Conservation (phyloP, 2,329 filamentous ascomycete genomes). For the Sporothrix schenckii region DNA sequence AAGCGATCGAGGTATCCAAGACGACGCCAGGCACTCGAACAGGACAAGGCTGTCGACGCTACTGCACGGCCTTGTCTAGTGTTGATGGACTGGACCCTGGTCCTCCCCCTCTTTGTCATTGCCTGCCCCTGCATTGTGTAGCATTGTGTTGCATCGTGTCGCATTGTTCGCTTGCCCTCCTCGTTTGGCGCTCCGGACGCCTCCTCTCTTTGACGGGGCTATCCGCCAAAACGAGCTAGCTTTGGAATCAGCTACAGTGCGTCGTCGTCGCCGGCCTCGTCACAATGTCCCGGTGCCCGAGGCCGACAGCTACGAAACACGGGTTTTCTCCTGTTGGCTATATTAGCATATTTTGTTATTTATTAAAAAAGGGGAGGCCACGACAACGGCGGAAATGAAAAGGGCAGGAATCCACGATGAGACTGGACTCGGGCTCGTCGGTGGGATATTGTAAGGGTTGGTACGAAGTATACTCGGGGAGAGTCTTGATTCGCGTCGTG, state of each 20-base stretch:
- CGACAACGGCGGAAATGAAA: neutral
- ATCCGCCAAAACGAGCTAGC: too few species aligned
- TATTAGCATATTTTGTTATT: neutral
- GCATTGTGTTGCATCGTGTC: neutral
- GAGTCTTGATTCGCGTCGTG: neutral
- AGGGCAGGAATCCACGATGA: slow-evolving; percentile 6
- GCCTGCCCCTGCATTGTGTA: slow-evolving; percentile 17
- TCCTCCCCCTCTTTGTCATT: neutral
- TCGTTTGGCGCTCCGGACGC: too few species aligned
- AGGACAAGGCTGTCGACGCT: slow-evolving; percentile 20
- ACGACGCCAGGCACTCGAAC: neutral
- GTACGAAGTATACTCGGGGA: neutral
- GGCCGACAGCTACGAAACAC: neutral
- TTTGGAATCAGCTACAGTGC: too few species aligned
- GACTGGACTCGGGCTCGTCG: neutral
- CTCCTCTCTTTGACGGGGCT: too few species aligned
- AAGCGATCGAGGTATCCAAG: too few species aligned
- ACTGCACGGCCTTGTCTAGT: slow-evolving; percentile 22
- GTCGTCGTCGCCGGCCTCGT: too few species aligned
- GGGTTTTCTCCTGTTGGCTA: neutral
- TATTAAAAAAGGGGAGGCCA: neutral
- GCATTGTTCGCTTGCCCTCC: too few species aligned
- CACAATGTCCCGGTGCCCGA: neutral
- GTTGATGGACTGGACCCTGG: neutral
- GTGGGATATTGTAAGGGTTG: neutral